Percentiles rank a stretch among this genome's conserved stretches.
Conservation (phyloP, 345 rosid genomes). For the Lepidium didymum region DNA sequence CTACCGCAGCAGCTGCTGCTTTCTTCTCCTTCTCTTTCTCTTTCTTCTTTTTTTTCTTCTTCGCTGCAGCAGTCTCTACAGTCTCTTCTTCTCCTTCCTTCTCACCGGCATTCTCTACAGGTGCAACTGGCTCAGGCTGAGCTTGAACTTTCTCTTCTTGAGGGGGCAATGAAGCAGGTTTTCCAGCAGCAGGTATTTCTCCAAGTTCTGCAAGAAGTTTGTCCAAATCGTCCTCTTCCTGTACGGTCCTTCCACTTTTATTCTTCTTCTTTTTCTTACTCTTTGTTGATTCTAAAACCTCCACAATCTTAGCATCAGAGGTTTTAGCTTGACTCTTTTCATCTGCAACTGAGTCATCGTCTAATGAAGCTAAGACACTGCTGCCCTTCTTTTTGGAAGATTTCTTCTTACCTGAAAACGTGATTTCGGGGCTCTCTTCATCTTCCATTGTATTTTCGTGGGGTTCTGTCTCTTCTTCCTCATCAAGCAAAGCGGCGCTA, state of each 20-base stretch:
- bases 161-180: conserved; percentile 31
- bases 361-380: conserved; percentile 31
- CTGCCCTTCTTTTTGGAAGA: conserved; percentile 60
- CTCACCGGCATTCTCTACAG: conserved; percentile 38
- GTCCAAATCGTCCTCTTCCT: conserved; percentile 95
- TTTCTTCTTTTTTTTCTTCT: conserved; percentile 89
- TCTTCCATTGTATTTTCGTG: conserved; percentile 26
- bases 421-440: conserved; percentile 32
- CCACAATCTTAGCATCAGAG: conserved; percentile 38
- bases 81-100: conserved; percentile 73
- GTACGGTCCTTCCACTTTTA: conserved; percentile 80
- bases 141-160: conserved; percentile 46
- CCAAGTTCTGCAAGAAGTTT: conserved; percentile 91
- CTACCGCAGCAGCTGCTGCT: conserved; percentile 42
- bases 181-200: conserved; percentile 37
- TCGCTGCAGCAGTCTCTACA: conserved; percentile 71
- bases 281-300: conserved; percentile 57
- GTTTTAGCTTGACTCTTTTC: conserved; percentile 15
- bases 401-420: conserved; percentile 63
- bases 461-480: conserved; percentile 36
- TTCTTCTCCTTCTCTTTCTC: conserved; percentile 72
- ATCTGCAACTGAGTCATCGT: conserved; percentile 29
- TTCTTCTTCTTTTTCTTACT: conserved; percentile 74
- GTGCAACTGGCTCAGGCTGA: conserved; percentile 40
- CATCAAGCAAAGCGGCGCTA: conserved; percentile 50